Evolutionary conservation across 352 stramenopile genomes (phyloP).

Genomic region (Globisporangium orthogonon): DNA sequence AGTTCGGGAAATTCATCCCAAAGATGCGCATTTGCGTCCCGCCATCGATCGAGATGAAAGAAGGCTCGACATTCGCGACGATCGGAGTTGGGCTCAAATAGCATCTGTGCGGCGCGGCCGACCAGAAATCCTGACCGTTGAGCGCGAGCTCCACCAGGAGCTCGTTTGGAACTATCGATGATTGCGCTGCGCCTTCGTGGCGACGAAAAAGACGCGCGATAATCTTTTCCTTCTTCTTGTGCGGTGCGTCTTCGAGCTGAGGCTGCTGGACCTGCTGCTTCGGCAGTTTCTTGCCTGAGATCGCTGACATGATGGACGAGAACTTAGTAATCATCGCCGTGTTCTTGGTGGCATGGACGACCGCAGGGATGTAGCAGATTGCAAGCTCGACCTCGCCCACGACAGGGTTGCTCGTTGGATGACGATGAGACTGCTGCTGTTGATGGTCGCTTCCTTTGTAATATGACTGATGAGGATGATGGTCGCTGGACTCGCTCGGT

Average conservation of each 20-base stretch:
- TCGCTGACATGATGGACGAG: conserved; percentile 40
- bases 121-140: conserved; percentile 67
- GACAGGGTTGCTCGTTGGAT: conserved; percentile 9
- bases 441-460: conserved; percentile 10
- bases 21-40: conserved; percentile 32
- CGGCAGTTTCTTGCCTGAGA: conserved; percentile 30
- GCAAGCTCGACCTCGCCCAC: conserved; percentile 53
- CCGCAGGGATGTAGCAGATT: conserved; percentile 30
- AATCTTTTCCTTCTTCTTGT: conserved; percentile 39
- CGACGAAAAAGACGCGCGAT: conserved; percentile 37
- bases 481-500: neutral
- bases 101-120: conserved; percentile 23
- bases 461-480: neutral
- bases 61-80: conserved; percentile 28
- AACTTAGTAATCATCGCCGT: conserved; percentile 5
- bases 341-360: neutral
- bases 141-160: conserved; percentile 47
- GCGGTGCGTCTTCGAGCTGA: conserved; percentile 6
- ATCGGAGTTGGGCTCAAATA: conserved; percentile 32
- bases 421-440: conserved; percentile 2
- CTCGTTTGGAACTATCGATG: conserved; percentile 38
- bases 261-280: conserved; percentile 6
- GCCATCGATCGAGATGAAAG: conserved; percentile 34
- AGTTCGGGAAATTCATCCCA: conserved; percentile 48
- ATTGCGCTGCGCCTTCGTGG: conserved; percentile 13